These are phyloP conservation scores for Colletotrichum siamense DNA, from an alignment of 2,329 filamentous ascomycete species.

Conservation along the genomic window DNA sequence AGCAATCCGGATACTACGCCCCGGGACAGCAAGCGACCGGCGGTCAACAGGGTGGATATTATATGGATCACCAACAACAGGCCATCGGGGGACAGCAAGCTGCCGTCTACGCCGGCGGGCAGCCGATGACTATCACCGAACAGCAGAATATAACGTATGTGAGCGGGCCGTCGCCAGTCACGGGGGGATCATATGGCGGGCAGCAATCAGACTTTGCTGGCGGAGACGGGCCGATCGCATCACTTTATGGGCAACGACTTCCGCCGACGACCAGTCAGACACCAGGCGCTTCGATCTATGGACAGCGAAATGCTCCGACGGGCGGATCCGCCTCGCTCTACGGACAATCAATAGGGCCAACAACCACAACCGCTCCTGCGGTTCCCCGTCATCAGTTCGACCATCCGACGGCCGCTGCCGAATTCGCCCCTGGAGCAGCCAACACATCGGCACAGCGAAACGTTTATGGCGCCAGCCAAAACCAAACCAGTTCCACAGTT, in stretches of 20 bases:
- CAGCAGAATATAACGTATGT: neutral
- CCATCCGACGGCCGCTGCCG: neutral
- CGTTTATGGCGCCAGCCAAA: neutral
- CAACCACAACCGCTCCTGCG: neutral
- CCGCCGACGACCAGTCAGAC: neutral
- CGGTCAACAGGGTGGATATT: neutral
- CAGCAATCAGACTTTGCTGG: neutral
- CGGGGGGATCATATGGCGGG: neutral
- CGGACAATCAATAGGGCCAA: neutral
- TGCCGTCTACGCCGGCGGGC: neutral
- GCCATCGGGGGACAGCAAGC: neutral
- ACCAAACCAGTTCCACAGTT: conserved; percentile 9
- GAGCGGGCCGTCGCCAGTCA: neutral
- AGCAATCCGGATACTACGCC: neutral
- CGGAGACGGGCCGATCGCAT: neutral
- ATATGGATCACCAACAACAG: neutral
- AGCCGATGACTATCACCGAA: neutral
- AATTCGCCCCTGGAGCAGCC: conserved; percentile 7
- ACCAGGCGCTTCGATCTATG: neutral
- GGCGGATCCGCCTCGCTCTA: neutral
- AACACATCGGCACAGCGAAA: neutral
- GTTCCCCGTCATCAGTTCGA: conserved; percentile 13
- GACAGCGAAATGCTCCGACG: neutral
- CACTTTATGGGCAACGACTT: neutral
- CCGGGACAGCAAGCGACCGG: neutral